Percentiles rank a stretch among this genome's conserved stretches.
These are phyloP conservation scores for Panaeolus papilionaceus DNA, from an alignment of 768 basidiomycete genomes.

Conservation along the genomic window DNA sequence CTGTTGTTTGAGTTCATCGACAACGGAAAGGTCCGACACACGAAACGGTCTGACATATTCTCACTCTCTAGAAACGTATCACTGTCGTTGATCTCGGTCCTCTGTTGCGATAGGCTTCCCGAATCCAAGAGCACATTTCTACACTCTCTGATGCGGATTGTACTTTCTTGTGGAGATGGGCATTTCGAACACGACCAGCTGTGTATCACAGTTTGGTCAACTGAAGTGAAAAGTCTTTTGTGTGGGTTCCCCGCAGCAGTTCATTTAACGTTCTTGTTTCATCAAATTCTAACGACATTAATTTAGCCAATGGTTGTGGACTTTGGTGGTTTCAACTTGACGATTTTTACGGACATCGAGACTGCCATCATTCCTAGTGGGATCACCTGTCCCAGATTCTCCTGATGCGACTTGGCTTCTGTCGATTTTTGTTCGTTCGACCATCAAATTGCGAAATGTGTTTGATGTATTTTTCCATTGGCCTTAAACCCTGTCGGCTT, in stretches of 20 bases:
- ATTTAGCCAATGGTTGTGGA: background rate
- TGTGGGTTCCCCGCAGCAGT: background rate
- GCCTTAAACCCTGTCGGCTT: no score
- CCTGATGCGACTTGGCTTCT: background rate
- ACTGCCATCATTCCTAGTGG: background rate
- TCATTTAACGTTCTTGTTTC: constrained; percentile 9
- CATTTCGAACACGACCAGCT: background rate
- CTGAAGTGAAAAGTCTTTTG: background rate
- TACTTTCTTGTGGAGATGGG: no score
- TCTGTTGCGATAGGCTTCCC: no score
- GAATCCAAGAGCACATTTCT: no score
- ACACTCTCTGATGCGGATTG: no score
- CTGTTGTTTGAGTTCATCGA: no score
- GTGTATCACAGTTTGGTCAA: background rate
- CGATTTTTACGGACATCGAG: background rate
- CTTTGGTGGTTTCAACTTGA: background rate
- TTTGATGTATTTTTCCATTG: no score
- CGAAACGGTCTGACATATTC: no score
- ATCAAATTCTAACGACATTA: background rate
- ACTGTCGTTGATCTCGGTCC: no score
- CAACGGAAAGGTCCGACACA: no score
- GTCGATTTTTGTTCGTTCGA: background rate
- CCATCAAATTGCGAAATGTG: no score
- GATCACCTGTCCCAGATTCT: constrained; percentile 3
- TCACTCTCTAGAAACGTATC: no score